Conservation (phyloP, 225 moss, liverwort and hornwort genomes). For the Climacium dendroides region DNA sequence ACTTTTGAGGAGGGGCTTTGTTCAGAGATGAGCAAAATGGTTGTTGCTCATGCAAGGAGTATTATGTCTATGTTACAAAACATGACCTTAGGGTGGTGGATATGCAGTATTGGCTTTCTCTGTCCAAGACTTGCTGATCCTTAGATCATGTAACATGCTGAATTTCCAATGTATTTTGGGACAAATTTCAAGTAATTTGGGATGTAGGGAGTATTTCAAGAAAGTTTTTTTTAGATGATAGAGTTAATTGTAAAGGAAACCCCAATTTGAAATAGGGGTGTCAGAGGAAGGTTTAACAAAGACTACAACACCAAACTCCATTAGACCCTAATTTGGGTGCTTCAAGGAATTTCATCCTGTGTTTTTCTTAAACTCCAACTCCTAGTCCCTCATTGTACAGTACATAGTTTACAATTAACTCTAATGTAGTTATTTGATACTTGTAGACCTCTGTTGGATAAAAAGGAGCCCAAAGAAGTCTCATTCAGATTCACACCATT, state of each 20-base stretch:
- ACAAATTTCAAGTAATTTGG: background rate
- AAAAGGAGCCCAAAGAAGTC: conserved; percentile 36
- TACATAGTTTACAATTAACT: too few species aligned
- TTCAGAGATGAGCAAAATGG: background rate
- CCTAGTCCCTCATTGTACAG: too few species aligned
- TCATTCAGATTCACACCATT: conserved; percentile 17
- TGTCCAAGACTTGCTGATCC: background rate
- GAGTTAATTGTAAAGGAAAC: too few species aligned
- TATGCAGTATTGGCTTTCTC: background rate
- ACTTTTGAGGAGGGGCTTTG: background rate
- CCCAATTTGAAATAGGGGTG: too few species aligned
- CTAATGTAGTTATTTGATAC: too few species aligned
- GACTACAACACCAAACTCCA: too few species aligned
- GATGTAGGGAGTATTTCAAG: background rate
- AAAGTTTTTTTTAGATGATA: background rate
- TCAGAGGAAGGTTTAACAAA: too few species aligned
- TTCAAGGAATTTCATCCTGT: too few species aligned
- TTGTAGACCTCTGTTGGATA: conserved; percentile 53
- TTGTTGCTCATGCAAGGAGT: background rate
- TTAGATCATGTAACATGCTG: background rate
- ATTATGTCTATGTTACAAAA: background rate
- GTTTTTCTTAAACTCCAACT: too few species aligned
- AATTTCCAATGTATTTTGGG: background rate
- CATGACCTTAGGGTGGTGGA: background rate
- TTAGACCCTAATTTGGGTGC: too few species aligned